Conservation (phyloP, 148 eudicot species). For the Rhododendron williamsianum region DNA sequence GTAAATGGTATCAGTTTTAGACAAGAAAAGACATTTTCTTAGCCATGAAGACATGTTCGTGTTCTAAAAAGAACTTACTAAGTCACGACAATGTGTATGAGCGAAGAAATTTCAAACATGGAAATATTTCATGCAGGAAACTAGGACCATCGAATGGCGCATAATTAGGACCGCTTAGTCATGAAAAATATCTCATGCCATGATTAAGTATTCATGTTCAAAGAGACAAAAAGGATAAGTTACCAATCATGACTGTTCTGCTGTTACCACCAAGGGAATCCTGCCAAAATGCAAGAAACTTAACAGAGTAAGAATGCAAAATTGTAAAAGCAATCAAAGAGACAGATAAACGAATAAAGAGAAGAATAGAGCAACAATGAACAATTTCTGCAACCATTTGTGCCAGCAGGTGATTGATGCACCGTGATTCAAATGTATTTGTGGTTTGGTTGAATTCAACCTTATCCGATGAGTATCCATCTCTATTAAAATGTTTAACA, state of each 20-base stretch:
- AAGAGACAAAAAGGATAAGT: conserved; percentile 11
- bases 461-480: conserved; percentile 2
- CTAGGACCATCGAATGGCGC: not conserved
- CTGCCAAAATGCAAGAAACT: conserved; percentile 38
- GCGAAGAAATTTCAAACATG: not conserved
- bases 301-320: conserved; percentile 6
- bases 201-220: not conserved
- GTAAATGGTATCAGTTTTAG: not conserved
- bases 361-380: not conserved
- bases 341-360: not conserved
- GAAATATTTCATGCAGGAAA: not conserved
- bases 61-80: not conserved
- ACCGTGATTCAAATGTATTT: not conserved
- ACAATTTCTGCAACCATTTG: not conserved
- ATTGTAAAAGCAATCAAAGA: not conserved
- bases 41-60: not conserved
- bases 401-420: not conserved
- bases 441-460: not conserved
- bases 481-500: not conserved
- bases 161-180: not conserved
- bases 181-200: not conserved
- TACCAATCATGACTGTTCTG: conserved; percentile 98
- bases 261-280: conserved; percentile 99
- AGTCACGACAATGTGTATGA: not conserved
- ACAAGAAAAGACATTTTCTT: not conserved